Evolutionary conservation across 2,329 filamentous ascomycete species (phyloP), one percentile per base, ranked within the genome.

Genomic region (Zymoseptoria ardabiliae): DNA sequence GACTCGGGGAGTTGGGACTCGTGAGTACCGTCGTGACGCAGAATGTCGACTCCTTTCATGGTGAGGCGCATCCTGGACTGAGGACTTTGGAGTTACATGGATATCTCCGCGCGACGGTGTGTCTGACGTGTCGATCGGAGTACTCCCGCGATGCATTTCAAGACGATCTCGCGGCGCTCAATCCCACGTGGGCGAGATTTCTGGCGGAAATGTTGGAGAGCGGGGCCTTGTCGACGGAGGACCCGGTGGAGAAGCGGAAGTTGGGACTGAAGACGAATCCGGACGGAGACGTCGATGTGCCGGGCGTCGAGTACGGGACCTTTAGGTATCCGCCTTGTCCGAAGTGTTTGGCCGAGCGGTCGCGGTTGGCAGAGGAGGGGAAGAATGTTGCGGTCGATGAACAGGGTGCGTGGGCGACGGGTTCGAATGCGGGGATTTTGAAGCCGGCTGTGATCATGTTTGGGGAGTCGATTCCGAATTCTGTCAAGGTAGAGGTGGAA

Each of bases 371-470:
- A 83, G 87, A 7, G 64, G 71, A 21, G 70, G 82, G 49, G 70
- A 77, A 28, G 81, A 88, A 74, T 23, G 86, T 97, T 1, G 79
- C 88, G 62, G 82, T 89, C 11, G 93, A 97, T 68, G 67, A 71
- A 1, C 91, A 97, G 56, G 93, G 93, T 0, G 93, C 91, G 0
- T 95, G 88, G 90, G 76, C 79, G 48, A 67, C 80, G 5, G 61
- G 59, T 2, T 70, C 72, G 6, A 73, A 66, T 6, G 90, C 85
- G 0, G 94, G 93, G 2, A 85, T 97, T 45, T 74, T 99, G 58
- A 97, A 97, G 71, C 94, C 94, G 3, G 90, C 90, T 0, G 92
- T 99, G 2, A 86, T 92, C 68, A 97, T 97, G 91, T 97, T 97
- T 72, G 94, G 94, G 17, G 94, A 97, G 75, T 92, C 85, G 61